phyloP scores from a whole-genome alignment of 768 basidiomycete species.

The Lentinula sp. region DNA sequence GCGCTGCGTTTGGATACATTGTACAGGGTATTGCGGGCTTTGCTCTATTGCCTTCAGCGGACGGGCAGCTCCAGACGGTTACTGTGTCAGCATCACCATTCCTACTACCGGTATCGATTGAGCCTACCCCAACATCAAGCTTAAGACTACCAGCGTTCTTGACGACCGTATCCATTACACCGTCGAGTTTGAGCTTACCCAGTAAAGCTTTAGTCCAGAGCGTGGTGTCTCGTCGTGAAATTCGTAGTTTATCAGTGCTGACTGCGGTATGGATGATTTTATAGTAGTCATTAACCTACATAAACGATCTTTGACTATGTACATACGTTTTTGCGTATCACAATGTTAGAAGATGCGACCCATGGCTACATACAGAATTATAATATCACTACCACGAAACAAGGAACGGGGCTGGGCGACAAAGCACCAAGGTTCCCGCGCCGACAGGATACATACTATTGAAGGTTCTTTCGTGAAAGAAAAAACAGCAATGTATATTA shows the following conservation, averaged over 20 bases:
- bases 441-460: no score
- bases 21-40: neutral
- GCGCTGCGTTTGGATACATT: neutral
- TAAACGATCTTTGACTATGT: no score
- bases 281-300: neutral
- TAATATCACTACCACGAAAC: no score
- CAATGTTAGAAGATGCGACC: no score
- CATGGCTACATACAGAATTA: no score
- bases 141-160: no score
- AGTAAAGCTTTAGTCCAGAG: neutral
- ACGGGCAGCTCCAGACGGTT: neutral
- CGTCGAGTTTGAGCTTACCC: neutral
- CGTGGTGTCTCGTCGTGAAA: neutral
- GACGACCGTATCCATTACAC: no score
- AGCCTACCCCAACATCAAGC: neutral
- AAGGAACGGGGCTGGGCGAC: no score
- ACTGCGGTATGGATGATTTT: neutral
- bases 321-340: no score
- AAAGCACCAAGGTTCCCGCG: no score
- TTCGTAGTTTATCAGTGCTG: neutral
- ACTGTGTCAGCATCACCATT: neutral
- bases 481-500: neutral
- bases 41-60: neutral
- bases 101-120: neutral
- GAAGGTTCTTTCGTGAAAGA: no score